Base-by-base conservation (phyloP, 2,329 filamentous ascomycete species). In the Aureobasidium sp. region DNA sequence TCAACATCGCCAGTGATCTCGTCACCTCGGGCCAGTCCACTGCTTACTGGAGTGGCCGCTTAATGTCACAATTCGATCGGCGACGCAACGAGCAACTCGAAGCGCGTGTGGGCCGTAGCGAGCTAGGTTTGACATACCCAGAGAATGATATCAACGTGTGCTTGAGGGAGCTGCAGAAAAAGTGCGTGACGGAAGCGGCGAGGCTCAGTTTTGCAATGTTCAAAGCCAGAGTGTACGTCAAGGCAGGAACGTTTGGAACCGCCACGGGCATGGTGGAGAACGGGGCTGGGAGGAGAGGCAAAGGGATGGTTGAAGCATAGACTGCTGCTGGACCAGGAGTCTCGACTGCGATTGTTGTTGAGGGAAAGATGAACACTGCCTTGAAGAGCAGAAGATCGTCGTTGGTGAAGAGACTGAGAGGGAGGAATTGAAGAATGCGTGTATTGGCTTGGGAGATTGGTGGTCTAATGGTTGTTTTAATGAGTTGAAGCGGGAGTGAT, bases 121-220 rank as follows among this genome's bases (percentile, higher is more conserved):
- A 49, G 19, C 21, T 25, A 3, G 19, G 9, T 9, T 8, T 17
- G 3, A 10, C 55, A 9, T 49, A 43, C n/a, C 19, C 19, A 23
- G 42, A 58, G 21, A 43, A 38, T 15, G 33, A 58, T 17, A 17
- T 58, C 17, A 27, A 49, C 10, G 9, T 19, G 4, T 58, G 55
- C 19, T 15, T 58, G 40, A 40, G n/a, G 8, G 55, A 47, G 23
- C n/a, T 58, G 23, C 43, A 58, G 43, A 49, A 38, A 1, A 58
- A 47, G 10, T 58, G 55, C 38, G 55, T 40, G 23, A 58, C 55
- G 3, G 55, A 58, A 17, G 33, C 43, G 21, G 55, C 55, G 15
- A 58, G 19, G 25, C n/a, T 58, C 7, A 49, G 55, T 17, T 58
- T 58, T n/a, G 55, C 42, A 9, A 49, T 49, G 42, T 58, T 58